Evolutionary conservation across 2,329 filamentous ascomycete genomes (phyloP).

Genomic region (Periconia digitata): DNA sequence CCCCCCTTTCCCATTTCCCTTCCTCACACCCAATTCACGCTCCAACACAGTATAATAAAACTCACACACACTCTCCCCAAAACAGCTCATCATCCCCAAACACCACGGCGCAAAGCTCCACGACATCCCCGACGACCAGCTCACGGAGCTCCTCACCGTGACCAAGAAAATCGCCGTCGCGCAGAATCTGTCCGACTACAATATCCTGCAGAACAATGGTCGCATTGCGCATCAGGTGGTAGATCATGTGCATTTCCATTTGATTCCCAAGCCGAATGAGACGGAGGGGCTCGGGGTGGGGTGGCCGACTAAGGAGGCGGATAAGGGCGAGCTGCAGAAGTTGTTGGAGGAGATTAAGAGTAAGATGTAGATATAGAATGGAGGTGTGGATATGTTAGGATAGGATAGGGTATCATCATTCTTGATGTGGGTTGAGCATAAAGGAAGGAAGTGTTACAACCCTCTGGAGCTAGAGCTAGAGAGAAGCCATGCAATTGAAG

Average conservation of each 20-base stretch:
- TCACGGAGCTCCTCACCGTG: slow-evolving; percentile 80
- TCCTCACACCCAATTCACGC: neutral
- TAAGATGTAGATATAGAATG: slow-evolving; percentile 66
- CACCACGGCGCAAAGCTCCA: slow-evolving; percentile 87
- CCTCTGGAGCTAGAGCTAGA: too few relatives aligned
- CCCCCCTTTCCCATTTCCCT: neutral
- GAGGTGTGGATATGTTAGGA: too few relatives aligned
- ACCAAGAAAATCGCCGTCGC: slow-evolving; percentile 85
- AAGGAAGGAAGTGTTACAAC: too few relatives aligned
- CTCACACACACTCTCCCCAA: neutral
- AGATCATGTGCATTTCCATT: slow-evolving; percentile 93
- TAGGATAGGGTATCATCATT: too few relatives aligned
- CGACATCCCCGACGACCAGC: slow-evolving; percentile 88
- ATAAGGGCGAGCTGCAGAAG: slow-evolving; percentile 82
- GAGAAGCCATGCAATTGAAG: too few relatives aligned
- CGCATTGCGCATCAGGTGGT: slow-evolving; percentile 88
- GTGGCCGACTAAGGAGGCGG: slow-evolving; percentile 75
- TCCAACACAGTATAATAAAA: neutral
- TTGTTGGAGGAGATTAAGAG: slow-evolving; percentile 82
- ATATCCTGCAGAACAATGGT: slow-evolving; percentile 96
- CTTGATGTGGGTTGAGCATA: too few relatives aligned
- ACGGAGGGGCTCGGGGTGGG: slow-evolving; percentile 74
- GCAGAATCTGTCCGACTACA: slow-evolving; percentile 78
- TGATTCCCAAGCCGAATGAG: slow-evolving; percentile 94
- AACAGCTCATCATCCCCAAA: slow-evolving; percentile 92